These are phyloP conservation scores for Arthrobotrys megalospora DNA, from an alignment of 2,329 filamentous ascomycete species.

Conservation along the genomic window DNA sequence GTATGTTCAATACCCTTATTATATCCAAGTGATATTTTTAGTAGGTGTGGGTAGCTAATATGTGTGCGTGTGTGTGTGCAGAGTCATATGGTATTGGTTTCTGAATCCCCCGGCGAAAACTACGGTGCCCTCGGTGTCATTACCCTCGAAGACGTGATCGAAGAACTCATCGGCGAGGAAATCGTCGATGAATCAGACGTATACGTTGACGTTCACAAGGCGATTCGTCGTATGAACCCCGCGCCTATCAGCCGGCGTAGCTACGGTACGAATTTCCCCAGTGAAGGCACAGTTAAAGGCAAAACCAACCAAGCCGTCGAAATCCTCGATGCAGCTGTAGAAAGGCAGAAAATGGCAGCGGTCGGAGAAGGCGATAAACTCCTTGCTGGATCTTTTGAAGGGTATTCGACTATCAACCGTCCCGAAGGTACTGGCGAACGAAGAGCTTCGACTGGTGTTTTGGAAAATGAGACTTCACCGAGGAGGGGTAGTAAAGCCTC, in stretches of 20 bases:
- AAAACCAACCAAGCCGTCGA: slow-evolving; percentile 66
- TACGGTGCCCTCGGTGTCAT: slow-evolving; percentile 93
- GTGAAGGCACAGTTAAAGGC: slow-evolving; percentile 61
- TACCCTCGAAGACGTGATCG: slow-evolving; percentile 96
- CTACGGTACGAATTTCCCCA: slow-evolving; percentile 59
- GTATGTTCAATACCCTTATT: slow-evolving; percentile 14
- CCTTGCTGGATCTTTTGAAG: slow-evolving; percentile 8
- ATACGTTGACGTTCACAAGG: slow-evolving; percentile 98
- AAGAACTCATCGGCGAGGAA: slow-evolving; percentile 98
- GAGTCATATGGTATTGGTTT: slow-evolving; percentile 93
- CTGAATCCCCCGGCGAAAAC: slow-evolving; percentile 89
- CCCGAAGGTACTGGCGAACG: slow-evolving; percentile 27
- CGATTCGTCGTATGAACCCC: slow-evolving; percentile 88
- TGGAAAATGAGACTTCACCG: slow-evolving; percentile 69
- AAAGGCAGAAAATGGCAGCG: slow-evolving; percentile 59
- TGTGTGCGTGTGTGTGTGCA: slow-evolving; percentile 73
- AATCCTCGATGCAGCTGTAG: slow-evolving; percentile 68
- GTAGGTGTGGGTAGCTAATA: not conserved
- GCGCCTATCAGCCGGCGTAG: slow-evolving; percentile 70
- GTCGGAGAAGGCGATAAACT: slow-evolving; percentile 49
- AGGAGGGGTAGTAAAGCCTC: slow-evolving; percentile 45
- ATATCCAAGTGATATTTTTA: not conserved
- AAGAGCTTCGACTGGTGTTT: slow-evolving; percentile 66
- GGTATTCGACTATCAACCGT: slow-evolving; percentile 22
- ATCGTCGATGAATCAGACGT: slow-evolving; percentile 99